phyloP scores from a whole-genome alignment of 345 rosid genomes.

The Aquilaria yunnanensis region DNA sequence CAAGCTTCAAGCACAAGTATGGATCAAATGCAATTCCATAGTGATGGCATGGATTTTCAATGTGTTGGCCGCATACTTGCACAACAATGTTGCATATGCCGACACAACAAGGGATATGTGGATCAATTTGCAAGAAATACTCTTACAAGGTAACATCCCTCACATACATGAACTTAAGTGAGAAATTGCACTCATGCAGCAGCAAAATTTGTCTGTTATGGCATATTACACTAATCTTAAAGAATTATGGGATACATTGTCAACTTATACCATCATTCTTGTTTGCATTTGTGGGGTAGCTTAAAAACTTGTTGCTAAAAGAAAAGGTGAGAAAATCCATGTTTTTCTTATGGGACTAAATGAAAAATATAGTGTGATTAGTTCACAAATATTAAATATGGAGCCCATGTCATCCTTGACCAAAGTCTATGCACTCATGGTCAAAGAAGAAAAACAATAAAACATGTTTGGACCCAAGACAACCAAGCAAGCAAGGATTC shows the following conservation, averaged over 20 bases:
- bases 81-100: not conserved
- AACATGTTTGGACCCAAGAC: not conserved
- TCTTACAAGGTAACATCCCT: slow-evolving; percentile 4
- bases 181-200: not conserved
- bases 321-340: not conserved
- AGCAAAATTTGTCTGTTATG: not conserved
- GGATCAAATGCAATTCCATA: not conserved
- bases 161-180: not conserved
- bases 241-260: not conserved
- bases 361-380: not conserved
- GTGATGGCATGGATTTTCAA: slow-evolving; percentile 4
- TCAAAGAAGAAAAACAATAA: not conserved
- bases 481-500: not conserved
- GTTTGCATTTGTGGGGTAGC: not conserved
- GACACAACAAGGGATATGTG: not conserved
- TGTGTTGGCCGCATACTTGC: not conserved
- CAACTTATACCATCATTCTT: not conserved
- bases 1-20: not conserved
- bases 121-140: not conserved
- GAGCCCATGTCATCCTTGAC: not conserved
- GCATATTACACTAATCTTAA: slow-evolving; percentile 8
- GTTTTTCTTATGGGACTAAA: not conserved
- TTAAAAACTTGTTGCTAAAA: not conserved
- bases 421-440: not conserved
- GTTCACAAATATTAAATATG: not conserved